Base-by-base conservation (phyloP, 139 green algal genomes). In the Chlorella sp. region DNA sequence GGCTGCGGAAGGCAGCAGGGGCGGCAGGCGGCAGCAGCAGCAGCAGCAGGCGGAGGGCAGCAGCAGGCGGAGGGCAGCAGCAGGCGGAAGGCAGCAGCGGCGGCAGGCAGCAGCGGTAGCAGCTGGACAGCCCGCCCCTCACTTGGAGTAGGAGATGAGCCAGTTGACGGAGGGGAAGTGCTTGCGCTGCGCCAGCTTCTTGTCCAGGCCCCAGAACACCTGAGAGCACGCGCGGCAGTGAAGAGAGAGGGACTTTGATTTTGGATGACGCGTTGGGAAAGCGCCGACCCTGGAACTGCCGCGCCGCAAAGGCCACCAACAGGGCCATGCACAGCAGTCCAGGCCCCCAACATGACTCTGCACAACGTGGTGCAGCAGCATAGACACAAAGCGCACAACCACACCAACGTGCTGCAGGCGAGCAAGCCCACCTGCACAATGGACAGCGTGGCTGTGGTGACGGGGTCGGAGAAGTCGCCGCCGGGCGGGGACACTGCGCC, bases 141-240 rank as follows among this genome's bases (percentile, higher is more conserved):
- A 82, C 76, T 99, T 99, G 81, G 91, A 97, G 91, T 99, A 99
- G 32, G 94, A 98, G 88, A 99, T 99, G 84, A 99, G 94, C 97
- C 97, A 99, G 93, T 99, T 99, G 86, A 99, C 97, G 3, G 94
- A 97, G 20, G 97, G 97, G 90, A 99, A 99, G 91, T 99, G 97
- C 93, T 99, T 99, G 85, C 97, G 93, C 92, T 99, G 97, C 5
- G 97, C 97, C 72, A 99, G 95, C 95, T 99, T 99, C 95, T 99
- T 99, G 93, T 99, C 97, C 88, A 99, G 85, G n/a, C 97, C 97
- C 97, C 97, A 99, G 89, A 99, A 99, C 85, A 99, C 97, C 95
- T 98, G 91, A n/a, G n/a, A n/a, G n/a, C 85, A 70, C 15, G 28
- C 4, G 30, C 51, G 72, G 34, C 55, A 65, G 44, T 51, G 44